phyloP scores from a whole-genome alignment of 2,329 filamentous ascomycete species.

The Apiospora marii region DNA sequence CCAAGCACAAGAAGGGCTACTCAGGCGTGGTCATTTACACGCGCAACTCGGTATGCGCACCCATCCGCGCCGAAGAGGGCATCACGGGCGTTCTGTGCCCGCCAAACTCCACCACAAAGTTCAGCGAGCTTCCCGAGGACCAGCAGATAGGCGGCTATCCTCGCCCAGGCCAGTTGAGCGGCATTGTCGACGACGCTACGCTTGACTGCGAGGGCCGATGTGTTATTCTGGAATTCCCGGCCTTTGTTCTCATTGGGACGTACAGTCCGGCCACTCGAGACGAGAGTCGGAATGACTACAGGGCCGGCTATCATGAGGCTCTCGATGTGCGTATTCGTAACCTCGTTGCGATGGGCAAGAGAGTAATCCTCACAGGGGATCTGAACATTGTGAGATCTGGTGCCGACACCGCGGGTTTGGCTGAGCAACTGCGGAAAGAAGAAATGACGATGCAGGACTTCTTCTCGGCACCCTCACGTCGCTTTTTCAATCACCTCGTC shows the following conservation, averaged over 20 bases:
- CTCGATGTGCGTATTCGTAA: conserved; percentile 88
- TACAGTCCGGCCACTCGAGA: conserved; percentile 93
- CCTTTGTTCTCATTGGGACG: conserved; percentile 90
- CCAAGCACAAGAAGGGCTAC: conserved; percentile 94
- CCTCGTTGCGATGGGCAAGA: conserved; percentile 79
- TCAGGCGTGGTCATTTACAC: conserved; percentile 97
- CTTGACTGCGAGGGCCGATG: conserved; percentile 94
- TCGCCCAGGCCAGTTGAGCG: conserved; percentile 69
- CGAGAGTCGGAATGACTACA: conserved; percentile 82
- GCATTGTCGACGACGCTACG: conserved; percentile 69
- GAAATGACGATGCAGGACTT: conserved; percentile 75
- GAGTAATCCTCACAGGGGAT: conserved; percentile 86
- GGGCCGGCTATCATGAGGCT: conserved; percentile 79
- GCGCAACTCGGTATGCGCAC: conserved; percentile 82
- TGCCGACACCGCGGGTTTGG: conserved; percentile 78
- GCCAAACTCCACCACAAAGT: conserved; percentile 74
- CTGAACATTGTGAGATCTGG: conserved; percentile 78
- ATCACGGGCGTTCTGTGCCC: conserved; percentile 81
- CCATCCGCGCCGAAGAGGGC: conserved; percentile 93
- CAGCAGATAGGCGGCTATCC: conserved; percentile 92
- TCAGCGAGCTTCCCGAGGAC: conserved; percentile 75
- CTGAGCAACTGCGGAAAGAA: conserved; percentile 76
- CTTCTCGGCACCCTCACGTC: conserved; percentile 73
- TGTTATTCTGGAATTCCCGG: conserved; percentile 90
- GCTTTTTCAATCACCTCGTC: conserved; percentile 87